These are phyloP conservation scores for Arthrobotrys conoides DNA, from an alignment of 2,329 filamentous ascomycete species.

Conservation along the genomic window DNA sequence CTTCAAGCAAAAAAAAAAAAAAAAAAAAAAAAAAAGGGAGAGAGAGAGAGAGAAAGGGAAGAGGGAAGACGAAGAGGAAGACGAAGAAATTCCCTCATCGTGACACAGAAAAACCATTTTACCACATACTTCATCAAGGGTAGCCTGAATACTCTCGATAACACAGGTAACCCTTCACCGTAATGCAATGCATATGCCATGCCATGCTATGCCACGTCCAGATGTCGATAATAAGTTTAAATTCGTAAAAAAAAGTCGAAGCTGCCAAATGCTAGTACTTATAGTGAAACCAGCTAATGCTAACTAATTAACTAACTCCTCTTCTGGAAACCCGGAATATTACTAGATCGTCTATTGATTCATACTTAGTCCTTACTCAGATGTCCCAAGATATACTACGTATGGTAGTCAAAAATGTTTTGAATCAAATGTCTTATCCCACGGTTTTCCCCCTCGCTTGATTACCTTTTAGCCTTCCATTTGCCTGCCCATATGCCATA, in stretches of 20 bases:
- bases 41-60: neutral
- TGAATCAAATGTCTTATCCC: slow-evolving; percentile 14
- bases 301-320: neutral
- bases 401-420: no score
- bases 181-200: slow-evolving; percentile 15
- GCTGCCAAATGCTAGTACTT: neutral
- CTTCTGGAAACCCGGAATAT: neutral
- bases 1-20: neutral
- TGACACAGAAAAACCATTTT: neutral
- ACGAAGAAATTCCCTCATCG: slow-evolving; percentile 22
- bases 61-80: neutral
- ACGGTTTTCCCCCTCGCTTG: neutral
- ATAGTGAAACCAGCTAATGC: neutral
- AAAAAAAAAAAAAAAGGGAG: neutral
- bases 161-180: neutral
- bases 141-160: neutral
- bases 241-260: slow-evolving; percentile 1
- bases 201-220: slow-evolving; percentile 26
- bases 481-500: no score
- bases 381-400: neutral
- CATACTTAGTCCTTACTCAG: neutral
- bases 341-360: neutral
- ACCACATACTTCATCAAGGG: slow-evolving; percentile 16
- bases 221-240: neutral
- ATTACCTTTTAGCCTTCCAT: slow-evolving; percentile 14